Evolutionary conservation across 805 yeast genomes (phyloP), one percentile per base, ranked within the genome.

Genomic region (Pichia ethanolica): DNA sequence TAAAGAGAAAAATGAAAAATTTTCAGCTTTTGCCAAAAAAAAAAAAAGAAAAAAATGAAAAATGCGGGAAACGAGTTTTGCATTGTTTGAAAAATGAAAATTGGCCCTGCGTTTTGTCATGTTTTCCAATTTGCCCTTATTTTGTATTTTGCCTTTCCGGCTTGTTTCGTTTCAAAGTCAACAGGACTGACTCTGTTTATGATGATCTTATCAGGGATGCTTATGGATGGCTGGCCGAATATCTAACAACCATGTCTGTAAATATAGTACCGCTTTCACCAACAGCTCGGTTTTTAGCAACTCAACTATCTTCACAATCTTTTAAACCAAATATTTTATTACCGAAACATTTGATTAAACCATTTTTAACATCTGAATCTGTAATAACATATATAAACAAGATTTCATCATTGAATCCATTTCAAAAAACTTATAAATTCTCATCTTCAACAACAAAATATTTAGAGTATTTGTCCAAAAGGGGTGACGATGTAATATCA

Each of bases 301-400:
- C 53, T 4, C 53, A 50, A 26, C 35, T 49, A 1, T 43, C 40
- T 3, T 46, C 42, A 14, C 26, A 43, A 36, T 5, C 32, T 10
- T 42, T 30, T 9, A 35, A 26, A 8, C 50, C 49, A 6, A 48
- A 49, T 13, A 35, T 50, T 10, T 9, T 46, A 1, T n/a, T 46
- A 12, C 53, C 53, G 2, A 46, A 38, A 35, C 47, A 46, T 46
- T 37, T 46, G 1, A 10, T 50, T n/a, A 46, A 46, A 43, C 39
- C 50, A 5, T 50, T 50, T 28, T n/a, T 50, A 20, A 46, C 45
- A 7, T 32, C 35, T 4, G 51, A 45, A 4, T 52, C 57, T 7
- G 34, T 32, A 34, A 48, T 54, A 2, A 43, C 49, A 7, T 56
- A 56, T 33, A 49, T 41, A 8, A 56, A 56, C 25, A n/a, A 35